Evolutionary conservation across 805 yeast genomes (phyloP).

Genomic region (Lachancea cidri): DNA sequence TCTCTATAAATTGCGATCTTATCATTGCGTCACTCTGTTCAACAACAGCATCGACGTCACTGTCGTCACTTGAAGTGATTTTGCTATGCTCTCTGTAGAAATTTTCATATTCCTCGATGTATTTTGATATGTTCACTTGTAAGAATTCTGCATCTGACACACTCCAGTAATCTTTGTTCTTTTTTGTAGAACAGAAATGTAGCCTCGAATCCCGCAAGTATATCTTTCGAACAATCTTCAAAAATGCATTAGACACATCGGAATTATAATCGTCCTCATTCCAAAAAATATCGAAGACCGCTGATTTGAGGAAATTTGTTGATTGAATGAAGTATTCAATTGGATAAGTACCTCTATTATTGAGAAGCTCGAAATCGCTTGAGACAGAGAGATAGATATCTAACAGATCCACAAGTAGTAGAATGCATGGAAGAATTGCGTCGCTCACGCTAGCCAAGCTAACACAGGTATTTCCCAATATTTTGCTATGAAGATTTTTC

Average conservation of each 20-base stretch:
- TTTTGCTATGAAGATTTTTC: constrained; percentile 7
- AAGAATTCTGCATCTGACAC: constrained; percentile 21
- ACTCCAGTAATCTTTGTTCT: constrained; percentile 20
- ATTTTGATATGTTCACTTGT: constrained; percentile 18
- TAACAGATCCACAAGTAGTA: constrained; percentile 17
- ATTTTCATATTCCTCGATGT: constrained; percentile 23
- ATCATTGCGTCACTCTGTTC: constrained; percentile 31
- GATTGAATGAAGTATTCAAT: constrained; percentile 14
- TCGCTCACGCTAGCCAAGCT: too few relatives aligned
- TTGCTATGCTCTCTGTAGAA: constrained; percentile 20
- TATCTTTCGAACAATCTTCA: constrained; percentile 21
- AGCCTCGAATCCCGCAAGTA: constrained; percentile 29
- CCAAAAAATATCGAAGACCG: constrained; percentile 23
- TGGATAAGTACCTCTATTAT: constrained; percentile 13
- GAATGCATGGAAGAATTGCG: not conserved
- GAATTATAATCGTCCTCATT: constrained; percentile 6
- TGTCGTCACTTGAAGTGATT: constrained; percentile 12
- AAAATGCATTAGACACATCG: constrained; percentile 10
- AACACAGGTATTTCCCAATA: too few relatives aligned
- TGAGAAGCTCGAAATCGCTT: constrained; percentile 27
- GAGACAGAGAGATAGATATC: constrained; percentile 23
- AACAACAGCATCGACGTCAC: constrained; percentile 9
- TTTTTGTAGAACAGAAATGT: constrained; percentile 18
- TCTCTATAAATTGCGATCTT: constrained; percentile 36
- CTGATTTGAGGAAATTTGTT: constrained; percentile 17